Percentiles rank a stretch among this genome's conserved stretches.
Evolutionary conservation across 2,329 filamentous ascomycete genomes (phyloP).

Genomic region (Plenodomus biglobosus): DNA sequence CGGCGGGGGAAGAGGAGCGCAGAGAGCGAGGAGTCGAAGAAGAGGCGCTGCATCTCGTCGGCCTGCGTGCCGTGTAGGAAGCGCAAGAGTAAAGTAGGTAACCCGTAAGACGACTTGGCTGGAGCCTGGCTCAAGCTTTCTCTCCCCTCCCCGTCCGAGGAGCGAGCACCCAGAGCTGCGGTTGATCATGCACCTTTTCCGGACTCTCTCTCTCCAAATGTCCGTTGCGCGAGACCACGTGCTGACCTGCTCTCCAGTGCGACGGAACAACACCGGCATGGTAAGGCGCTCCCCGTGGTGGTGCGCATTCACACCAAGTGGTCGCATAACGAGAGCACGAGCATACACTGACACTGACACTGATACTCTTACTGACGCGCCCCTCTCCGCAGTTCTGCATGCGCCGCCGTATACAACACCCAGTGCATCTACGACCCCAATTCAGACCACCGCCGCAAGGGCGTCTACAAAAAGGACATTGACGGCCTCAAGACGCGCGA

Average conservation of each 20-base stretch:
- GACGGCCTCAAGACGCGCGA: slow-evolving; percentile 84
- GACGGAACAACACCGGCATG: slow-evolving; percentile 60
- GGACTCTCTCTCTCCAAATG: no score
- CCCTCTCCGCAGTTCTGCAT: slow-evolving; percentile 93
- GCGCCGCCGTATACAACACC: slow-evolving; percentile 87
- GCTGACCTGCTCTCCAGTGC: slow-evolving; percentile 55
- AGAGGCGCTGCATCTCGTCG: slow-evolving; percentile 48
- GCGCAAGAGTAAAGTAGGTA: slow-evolving; percentile 45
- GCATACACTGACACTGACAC: slow-evolving; percentile 11
- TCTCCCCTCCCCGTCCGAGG: slow-evolving; percentile 10
- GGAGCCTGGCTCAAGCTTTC: slow-evolving; percentile 6
- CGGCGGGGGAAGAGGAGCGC: slow-evolving; percentile 39
- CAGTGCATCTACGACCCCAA: slow-evolving; percentile 94
- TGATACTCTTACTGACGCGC: no score
- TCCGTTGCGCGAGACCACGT: slow-evolving; percentile 1
- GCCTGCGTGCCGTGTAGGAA: slow-evolving; percentile 46
- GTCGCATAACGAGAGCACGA: not conserved
- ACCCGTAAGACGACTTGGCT: slow-evolving; percentile 2
- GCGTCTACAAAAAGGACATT: slow-evolving; percentile 92
- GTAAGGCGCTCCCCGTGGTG: not conserved
- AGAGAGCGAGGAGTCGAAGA: slow-evolving; percentile 46
- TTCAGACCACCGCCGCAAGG: slow-evolving; percentile 93
- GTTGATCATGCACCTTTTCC: no score
- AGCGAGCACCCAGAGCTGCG: no score
- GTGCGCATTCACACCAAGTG: no score